Base-by-base conservation (phyloP, 1,284 basidiomycete genomes). In the Malassezia nana region DNA sequence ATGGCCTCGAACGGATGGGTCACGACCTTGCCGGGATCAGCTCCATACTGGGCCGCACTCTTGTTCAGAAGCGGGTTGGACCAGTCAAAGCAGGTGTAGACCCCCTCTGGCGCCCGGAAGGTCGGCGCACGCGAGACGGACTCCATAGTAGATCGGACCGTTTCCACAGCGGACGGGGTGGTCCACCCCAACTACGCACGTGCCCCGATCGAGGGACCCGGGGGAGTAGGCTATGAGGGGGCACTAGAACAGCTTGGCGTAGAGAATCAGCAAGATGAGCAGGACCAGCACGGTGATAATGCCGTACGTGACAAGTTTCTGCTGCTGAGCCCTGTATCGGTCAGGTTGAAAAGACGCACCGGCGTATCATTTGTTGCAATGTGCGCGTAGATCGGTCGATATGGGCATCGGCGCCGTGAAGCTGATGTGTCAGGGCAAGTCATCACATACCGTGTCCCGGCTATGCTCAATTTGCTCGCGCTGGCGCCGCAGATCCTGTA, bases 391-490 rank as follows among this genome's bases (percentile, higher is more conserved):
- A 81, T 29, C 78, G 73, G 57, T 81, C 80, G 54, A 82, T 81
- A 40, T 77, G 78, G 10, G 76, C 74, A 58, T 82, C 81, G 8
- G 81, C 81, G 54, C 78, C 76, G 32, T 76, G 75, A 30, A 82
- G 76, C 78, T 80, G 59, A 29, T 26, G 26, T 2, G 31, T 50
- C 29, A 52, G 51, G 24, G 2, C 16, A 16, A 6, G 20, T 24
- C 24, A 24, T 10, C 25, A 76, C 83, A 29, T 62, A 90, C 86
- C 51, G 86, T 89, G 76, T 89, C 86, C 67, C 92, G 79, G 18
- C 91, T 82, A 71, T 94, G 86, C 78, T 94, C 86, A 62, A 98
- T 91, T 77, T 92, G 90, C 74, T 96, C 94, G 59, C 94, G 77
- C 77, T 99, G 94, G 2, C 81, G 78, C 46, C 89, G 78, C 59